Conservation (phyloP, 148 eudicot species). For the Rhododendron henanense region DNA sequence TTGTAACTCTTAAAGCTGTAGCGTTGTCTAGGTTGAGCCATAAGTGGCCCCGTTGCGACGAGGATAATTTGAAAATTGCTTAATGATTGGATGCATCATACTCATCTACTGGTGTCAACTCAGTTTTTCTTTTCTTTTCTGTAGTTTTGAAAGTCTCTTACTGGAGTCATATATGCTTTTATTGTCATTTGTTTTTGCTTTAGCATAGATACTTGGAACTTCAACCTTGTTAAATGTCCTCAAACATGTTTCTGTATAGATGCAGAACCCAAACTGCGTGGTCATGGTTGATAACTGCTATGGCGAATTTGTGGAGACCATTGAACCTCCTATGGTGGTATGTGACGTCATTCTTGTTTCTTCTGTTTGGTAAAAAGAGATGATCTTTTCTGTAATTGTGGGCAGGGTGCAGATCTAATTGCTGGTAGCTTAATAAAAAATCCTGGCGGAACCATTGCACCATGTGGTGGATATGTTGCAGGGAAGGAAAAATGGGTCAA, state of each 20-base stretch:
- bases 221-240: neutral
- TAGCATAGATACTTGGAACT: neutral
- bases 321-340: constrained; percentile 98
- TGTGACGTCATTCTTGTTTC: constrained; percentile 14
- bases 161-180: neutral
- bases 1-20: neutral
- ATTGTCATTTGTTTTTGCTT: constrained; percentile 1
- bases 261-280: constrained; percentile 75
- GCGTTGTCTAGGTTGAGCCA: neutral
- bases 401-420: constrained; percentile 91
- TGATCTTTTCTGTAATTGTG: constrained; percentile 14
- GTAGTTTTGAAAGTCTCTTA: neutral
- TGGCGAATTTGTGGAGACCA: constrained; percentile 83
- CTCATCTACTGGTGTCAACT: neutral
- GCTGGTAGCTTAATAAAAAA: constrained; percentile 96
- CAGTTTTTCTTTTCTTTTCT: neutral
- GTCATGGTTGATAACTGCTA: constrained; percentile 99
- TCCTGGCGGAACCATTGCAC: constrained; percentile 98
- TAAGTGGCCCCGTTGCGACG: neutral
- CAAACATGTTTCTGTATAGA: constrained; percentile 35
- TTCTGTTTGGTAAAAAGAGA: constrained; percentile 14
- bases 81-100: neutral
- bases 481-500: constrained; percentile 78
- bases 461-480: constrained; percentile 97
- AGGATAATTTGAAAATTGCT: neutral